Evolutionary conservation across 768 basidiomycete species (phyloP).

Genomic region (Albatrellus ellisii): DNA sequence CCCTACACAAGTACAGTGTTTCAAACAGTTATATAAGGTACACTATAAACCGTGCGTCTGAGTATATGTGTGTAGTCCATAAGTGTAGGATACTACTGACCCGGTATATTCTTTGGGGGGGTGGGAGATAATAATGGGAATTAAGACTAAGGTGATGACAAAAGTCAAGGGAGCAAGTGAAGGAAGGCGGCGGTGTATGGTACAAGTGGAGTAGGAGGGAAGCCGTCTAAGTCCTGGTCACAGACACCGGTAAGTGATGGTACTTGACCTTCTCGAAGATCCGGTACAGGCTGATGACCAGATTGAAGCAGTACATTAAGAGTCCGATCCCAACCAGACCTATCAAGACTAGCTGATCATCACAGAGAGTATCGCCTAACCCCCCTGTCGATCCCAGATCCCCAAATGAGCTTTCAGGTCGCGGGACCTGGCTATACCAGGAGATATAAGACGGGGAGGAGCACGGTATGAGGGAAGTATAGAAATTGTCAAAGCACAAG

Average conservation of each 20-base stretch:
- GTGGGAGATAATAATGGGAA: too few relatives aligned
- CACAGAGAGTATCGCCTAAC: slow-evolving; percentile 50
- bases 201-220: neutral
- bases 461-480: slow-evolving; percentile 77
- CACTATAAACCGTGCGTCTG: too few relatives aligned
- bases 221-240: neutral
- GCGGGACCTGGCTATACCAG: slow-evolving; percentile 67
- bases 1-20: too few relatives aligned
- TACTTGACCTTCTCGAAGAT: slow-evolving; percentile 88
- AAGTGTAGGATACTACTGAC: too few relatives aligned
- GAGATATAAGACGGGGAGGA: slow-evolving; percentile 40
- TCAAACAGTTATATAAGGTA: too few relatives aligned
- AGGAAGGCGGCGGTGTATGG: neutral
- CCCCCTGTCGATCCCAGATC: slow-evolving; percentile 30
- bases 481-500: slow-evolving; percentile 84
- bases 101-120: too few relatives aligned
- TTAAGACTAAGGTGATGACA: too few relatives aligned
- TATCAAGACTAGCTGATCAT: slow-evolving; percentile 65
- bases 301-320: slow-evolving; percentile 70
- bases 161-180: too few relatives aligned
- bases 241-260: slow-evolving; percentile 21
- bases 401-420: slow-evolving; percentile 27
- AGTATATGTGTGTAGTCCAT: too few relatives aligned
- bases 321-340: slow-evolving; percentile 67
- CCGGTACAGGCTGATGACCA: slow-evolving; percentile 74